phyloP scores from a whole-genome alignment of 805 yeast species.

The Candida piceae region DNA sequence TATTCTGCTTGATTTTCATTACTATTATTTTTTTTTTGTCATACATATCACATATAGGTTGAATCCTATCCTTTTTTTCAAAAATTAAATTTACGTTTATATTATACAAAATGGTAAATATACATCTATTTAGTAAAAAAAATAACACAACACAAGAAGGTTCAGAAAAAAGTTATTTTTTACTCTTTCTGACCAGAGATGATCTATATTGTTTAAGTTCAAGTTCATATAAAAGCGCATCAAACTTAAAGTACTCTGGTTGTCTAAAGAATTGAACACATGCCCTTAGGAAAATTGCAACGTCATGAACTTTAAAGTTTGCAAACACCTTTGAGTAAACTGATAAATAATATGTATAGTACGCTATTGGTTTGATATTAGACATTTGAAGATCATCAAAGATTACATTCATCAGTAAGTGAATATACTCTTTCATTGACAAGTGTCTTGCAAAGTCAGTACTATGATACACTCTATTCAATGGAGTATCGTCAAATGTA shows the following conservation, averaged over 20 bases:
- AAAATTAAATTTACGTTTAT: neutral
- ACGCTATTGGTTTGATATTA: no score
- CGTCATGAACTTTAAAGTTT: conserved; percentile 18
- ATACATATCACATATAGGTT: neutral
- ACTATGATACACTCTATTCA: no score
- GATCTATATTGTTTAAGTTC: conserved; percentile 13
- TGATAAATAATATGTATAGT: conserved; percentile 3
- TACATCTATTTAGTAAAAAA: no score
- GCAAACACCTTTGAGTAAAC: conserved; percentile 10
- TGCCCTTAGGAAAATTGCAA: conserved; percentile 14
- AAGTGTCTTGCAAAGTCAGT: conserved; percentile 1
- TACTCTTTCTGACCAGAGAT: no score
- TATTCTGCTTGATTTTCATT: no score
- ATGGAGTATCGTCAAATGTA: no score
- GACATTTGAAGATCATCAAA: conserved; percentile 14
- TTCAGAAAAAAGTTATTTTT: no score
- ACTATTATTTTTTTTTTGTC: no score
- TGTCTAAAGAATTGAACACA: conserved; percentile 17
- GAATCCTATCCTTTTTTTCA: neutral
- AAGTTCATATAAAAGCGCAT: conserved; percentile 20
- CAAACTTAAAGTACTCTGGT: conserved; percentile 19
- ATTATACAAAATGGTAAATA: no score
- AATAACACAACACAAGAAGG: no score
- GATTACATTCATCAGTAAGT: conserved; percentile 11
- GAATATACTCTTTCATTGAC: conserved; percentile 11